Evolutionary conservation across 2,329 filamentous ascomycete genomes (phyloP).

Genomic region (Verticillium nubilum): DNA sequence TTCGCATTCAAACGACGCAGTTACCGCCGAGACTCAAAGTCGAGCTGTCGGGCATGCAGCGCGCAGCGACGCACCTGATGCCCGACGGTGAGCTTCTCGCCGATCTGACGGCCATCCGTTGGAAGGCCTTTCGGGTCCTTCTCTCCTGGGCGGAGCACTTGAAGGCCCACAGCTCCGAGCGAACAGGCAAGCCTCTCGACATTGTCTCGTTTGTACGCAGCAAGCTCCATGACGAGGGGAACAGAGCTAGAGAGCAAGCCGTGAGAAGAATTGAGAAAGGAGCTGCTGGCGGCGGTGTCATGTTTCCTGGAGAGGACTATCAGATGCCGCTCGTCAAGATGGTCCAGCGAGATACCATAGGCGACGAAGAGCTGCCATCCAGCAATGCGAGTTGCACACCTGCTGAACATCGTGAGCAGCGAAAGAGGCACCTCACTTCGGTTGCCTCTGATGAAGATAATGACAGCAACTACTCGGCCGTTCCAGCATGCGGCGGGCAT

Average conservation of each 20-base stretch:
- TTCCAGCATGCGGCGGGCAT: background rate
- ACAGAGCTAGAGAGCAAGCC: background rate
- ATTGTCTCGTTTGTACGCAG: background rate
- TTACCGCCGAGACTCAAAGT: background rate
- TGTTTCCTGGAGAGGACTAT: background rate
- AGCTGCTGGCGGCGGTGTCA: background rate
- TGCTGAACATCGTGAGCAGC: background rate
- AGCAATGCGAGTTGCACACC: background rate
- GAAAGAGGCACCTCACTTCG: background rate
- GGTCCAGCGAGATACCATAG: background rate
- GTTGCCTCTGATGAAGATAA: background rate
- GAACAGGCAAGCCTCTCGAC: background rate
- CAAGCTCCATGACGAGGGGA: background rate
- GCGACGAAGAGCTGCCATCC: background rate
- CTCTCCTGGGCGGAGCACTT: background rate
- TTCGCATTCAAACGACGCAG: background rate
- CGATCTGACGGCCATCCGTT: background rate
- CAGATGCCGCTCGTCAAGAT: background rate
- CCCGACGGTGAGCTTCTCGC: background rate
- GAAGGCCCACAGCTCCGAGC: background rate
- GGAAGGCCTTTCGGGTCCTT: background rate
- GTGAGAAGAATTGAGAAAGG: background rate
- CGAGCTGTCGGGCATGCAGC: background rate
- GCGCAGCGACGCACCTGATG: background rate
- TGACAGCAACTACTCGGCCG: background rate